A percentile compares a stretch with the other conserved stretches of the same genome.
Conservation (phyloP, 2,329 filamentous ascomycete species). For the Trichoderma hamatum region DNA sequence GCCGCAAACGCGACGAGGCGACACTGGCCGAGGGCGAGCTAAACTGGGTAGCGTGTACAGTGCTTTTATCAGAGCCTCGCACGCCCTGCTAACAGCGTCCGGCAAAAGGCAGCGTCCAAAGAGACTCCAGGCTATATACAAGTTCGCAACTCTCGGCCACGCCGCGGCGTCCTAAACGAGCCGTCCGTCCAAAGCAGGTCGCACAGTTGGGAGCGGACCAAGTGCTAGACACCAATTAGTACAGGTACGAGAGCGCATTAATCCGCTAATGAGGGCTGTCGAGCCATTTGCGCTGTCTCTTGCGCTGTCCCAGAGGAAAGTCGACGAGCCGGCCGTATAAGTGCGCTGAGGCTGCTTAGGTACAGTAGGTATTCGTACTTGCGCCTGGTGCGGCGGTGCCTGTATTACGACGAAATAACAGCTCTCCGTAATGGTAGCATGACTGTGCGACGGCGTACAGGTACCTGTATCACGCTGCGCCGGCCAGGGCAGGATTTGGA, state of each 20-base stretch:
- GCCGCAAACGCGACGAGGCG: neutral
- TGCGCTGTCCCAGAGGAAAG: neutral
- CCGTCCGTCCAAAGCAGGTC: neutral
- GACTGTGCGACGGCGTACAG: neutral
- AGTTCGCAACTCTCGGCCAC: neutral
- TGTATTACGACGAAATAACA: neutral
- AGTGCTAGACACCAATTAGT: too few relatives aligned
- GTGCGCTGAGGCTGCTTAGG: neutral
- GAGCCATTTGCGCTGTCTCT: neutral
- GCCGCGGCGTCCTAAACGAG: neutral
- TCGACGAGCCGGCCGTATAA: neutral
- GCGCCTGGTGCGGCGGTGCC: neutral
- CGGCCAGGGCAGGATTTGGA: neutral
- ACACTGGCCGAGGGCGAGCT: neutral
- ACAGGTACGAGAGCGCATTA: neutral
- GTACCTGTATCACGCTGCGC: neutral
- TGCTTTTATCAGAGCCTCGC: neutral
- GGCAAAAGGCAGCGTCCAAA: neutral
- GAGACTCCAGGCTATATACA: neutral
- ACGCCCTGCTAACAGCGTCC: constrained; percentile 4
- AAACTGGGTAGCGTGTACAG: neutral
- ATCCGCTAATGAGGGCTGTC: neutral
- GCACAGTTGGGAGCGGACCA: neutral
- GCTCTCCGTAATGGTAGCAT: neutral
- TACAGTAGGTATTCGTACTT: neutral